A percentile compares a stretch with the other conserved stretches of the same genome.
Evolutionary conservation across 2,329 filamentous ascomycete species (phyloP).

Genomic region (Hypomyces rosellus): DNA sequence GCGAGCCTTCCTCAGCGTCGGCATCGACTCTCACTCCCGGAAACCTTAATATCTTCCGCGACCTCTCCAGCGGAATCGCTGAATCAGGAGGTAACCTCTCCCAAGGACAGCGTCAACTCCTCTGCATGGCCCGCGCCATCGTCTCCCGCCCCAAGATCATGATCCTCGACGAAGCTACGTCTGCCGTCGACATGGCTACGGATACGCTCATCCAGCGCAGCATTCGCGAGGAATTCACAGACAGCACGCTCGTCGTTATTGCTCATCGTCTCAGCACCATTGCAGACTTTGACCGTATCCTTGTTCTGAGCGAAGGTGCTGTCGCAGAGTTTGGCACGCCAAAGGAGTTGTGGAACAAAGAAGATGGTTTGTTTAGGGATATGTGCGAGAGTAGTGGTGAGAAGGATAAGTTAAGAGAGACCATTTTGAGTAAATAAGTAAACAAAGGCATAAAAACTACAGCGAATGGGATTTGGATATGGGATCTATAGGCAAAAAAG

Average conservation of each 20-base stretch:
- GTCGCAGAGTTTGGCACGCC: slow-evolving; percentile 64
- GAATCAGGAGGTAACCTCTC: slow-evolving; percentile 70
- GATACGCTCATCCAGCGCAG: slow-evolving; percentile 67
- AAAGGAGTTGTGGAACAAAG: slow-evolving; percentile 51
- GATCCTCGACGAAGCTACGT: slow-evolving; percentile 75
- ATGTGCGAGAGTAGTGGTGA: slow-evolving; percentile 59
- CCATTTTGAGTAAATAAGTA: slow-evolving; percentile 30
- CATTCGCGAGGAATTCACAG: slow-evolving; percentile 65
- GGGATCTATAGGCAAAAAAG: too few relatives aligned
- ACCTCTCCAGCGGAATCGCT: slow-evolving; percentile 57
- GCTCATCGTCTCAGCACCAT: slow-evolving; percentile 72
- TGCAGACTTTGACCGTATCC: slow-evolving; percentile 67
- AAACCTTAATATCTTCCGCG: slow-evolving; percentile 61
- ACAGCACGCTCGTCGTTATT: slow-evolving; percentile 65
- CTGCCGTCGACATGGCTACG: slow-evolving; percentile 71
- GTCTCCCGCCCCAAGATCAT: slow-evolving; percentile 68
- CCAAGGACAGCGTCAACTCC: slow-evolving; percentile 69
- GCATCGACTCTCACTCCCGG: slow-evolving; percentile 28
- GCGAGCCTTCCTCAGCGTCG: slow-evolving; percentile 32
- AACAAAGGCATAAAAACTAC: not conserved
- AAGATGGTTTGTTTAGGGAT: slow-evolving; percentile 50
- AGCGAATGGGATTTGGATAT: not conserved
- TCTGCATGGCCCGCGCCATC: slow-evolving; percentile 68
- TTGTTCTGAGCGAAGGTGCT: slow-evolving; percentile 62
- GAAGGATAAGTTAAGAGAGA: slow-evolving; percentile 43